Evolutionary conservation across 2,329 filamentous ascomycete species (phyloP).

Genomic region (Diplocarpon mali): DNA sequence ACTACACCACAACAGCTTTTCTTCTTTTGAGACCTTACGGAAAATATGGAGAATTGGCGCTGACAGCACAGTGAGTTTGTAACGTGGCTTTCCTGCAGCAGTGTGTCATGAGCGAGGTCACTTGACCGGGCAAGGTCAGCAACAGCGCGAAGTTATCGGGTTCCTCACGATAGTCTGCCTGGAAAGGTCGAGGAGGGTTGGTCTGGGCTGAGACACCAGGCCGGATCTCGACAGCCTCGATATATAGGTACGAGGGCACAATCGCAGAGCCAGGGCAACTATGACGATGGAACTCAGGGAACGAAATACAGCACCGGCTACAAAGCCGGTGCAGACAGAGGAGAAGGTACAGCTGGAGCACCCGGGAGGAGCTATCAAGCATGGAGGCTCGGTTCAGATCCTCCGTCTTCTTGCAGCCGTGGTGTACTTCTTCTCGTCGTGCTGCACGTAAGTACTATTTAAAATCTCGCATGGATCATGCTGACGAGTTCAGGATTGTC

Average conservation of each 20-base stretch:
- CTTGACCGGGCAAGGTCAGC: constrained; percentile 1
- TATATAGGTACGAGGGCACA: neutral
- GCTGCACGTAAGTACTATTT: constrained; percentile 21
- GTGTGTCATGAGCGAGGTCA: neutral
- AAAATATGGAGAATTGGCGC: constrained; percentile 5
- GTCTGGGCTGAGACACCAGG: neutral
- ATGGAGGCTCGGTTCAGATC: constrained; percentile 21
- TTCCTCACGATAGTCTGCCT: constrained; percentile 12
- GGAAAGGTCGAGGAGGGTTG: neutral
- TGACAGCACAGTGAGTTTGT: constrained; percentile 2
- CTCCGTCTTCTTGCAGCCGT: constrained; percentile 21
- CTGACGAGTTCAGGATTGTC: constrained; percentile 42
- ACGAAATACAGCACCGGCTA: constrained; percentile 11
- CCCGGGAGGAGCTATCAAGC: constrained; percentile 27
- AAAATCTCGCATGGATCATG: neutral
- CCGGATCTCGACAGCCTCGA: neutral
- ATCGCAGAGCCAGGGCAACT: constrained; percentile 1
- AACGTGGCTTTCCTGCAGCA: neutral
- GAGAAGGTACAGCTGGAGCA: constrained; percentile 18
- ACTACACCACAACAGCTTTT: neutral
- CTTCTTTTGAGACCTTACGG: neutral
- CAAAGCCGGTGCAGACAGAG: neutral
- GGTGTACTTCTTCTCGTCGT: constrained; percentile 22
- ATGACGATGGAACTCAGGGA: constrained; percentile 23
- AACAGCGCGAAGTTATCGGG: constrained; percentile 4